These are phyloP conservation scores for Alternaria conjuncta DNA, from an alignment of 2,329 filamentous ascomycete genomes.

Conservation along the genomic window DNA sequence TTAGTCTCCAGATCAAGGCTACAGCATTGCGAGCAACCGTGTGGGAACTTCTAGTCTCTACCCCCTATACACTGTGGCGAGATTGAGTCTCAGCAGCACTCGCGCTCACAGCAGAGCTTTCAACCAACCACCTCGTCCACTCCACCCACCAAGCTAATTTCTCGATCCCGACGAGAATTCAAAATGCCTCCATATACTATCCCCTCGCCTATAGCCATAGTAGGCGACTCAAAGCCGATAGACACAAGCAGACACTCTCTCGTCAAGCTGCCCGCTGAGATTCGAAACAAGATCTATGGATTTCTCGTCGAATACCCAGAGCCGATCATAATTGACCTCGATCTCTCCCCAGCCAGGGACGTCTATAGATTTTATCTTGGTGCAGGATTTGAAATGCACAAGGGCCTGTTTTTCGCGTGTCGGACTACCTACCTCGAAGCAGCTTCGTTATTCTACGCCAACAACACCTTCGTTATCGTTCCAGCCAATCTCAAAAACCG, in stretches of 20 bases:
- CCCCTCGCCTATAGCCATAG: background rate
- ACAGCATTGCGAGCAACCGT: background rate
- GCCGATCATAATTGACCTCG: background rate
- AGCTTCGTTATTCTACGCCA: background rate
- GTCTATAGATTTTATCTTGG: background rate
- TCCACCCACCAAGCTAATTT: fast-evolving
- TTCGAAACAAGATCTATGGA: background rate
- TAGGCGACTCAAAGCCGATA: background rate
- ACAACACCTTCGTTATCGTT: background rate
- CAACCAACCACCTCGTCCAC: background rate
- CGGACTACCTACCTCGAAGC: background rate
- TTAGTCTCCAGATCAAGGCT: background rate
- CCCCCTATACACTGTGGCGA: no score
- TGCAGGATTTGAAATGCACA: background rate
- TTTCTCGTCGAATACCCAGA: background rate
- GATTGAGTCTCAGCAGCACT: background rate
- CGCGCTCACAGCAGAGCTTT: fast-evolving
- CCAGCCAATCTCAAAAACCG: background rate
- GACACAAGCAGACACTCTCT: background rate
- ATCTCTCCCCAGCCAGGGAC: background rate
- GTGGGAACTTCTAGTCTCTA: background rate
- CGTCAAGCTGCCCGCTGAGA: background rate
- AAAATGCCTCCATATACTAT: background rate
- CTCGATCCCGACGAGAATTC: background rate
- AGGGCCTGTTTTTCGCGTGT: background rate